Base-by-base conservation (phyloP, 768 basidiomycete genomes). In the Hysterangium stoloniferum region DNA sequence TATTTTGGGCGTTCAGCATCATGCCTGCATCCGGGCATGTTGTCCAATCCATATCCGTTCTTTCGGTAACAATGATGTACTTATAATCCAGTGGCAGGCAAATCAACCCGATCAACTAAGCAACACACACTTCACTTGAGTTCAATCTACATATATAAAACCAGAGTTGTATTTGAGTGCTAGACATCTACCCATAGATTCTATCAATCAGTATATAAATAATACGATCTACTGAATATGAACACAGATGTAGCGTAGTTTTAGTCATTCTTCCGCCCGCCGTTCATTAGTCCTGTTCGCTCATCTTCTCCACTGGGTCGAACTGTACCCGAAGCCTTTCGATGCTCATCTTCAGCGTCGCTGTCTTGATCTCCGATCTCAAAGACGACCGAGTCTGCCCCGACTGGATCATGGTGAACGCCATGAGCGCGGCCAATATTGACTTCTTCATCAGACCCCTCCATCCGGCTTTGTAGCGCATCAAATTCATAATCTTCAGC, bases 401-500 rank as follows among this genome's bases (percentile, higher is more conserved):
- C 70, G 19, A 81, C 62, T 6, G 44, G 42, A 1, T 67, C 60
- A 12, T 70, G 73, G 1, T 71, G 71, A 49, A 74, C 69, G 47
- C 76, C 32, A 86, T 86, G 6, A 88, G 75, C 4, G 85, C 88
- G 1, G 78, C 78, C 12, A 17, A 40, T 17, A 20, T 82, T 76
- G 54, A 86, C 83, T 53, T 82, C 84, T 45, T 82, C 79, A 3
- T 84, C 81, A 25, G 76, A 45, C 76, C 27, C 73, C 70, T 12
- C 66, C 64, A 28, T 69, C 64, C 82, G 80, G 45, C 60, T 68
- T 57, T 82, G 77, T 48, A 93, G 70, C 12, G 84, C 71, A 58
- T 92, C 91, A 24, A 90, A 71, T 60, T 93, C 91, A 59, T 91
- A 94, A 61, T 93, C 86, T 62, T 96, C 89, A 0, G 90, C 94